Evolutionary conservation across 1,284 basidiomycete species (phyloP).

Genomic region (Sanghuangporus baumii): DNA sequence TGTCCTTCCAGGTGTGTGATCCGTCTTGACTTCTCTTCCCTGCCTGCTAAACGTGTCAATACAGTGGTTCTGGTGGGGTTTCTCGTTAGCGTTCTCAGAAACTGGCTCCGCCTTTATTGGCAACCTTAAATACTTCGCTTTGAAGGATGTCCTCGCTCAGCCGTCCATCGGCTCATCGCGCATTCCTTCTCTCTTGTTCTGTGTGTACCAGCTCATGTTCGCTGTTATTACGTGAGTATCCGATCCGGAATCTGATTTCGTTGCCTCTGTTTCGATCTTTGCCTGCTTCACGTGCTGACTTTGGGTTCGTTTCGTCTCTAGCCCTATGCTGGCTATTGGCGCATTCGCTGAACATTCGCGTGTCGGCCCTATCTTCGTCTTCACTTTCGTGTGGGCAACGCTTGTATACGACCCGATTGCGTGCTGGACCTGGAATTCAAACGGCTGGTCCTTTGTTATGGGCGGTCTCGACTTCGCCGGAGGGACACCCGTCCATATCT

Average conservation of each 20-base stretch:
- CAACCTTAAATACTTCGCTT: constrained; percentile 75
- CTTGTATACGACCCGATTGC: constrained; percentile 92
- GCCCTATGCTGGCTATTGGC: constrained; percentile 81
- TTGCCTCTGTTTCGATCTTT: background rate
- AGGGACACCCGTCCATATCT: constrained; percentile 85
- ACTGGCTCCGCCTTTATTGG: constrained; percentile 57
- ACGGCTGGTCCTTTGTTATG: constrained; percentile 78
- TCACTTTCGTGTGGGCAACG: constrained; percentile 90
- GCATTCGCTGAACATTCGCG: constrained; percentile 90
- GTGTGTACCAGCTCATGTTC: constrained; percentile 89
- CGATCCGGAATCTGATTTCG: background rate
- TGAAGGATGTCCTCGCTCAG: constrained; percentile 74
- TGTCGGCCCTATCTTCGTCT: constrained; percentile 83
- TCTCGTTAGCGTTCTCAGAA: constrained; percentile 64
- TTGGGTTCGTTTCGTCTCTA: constrained; percentile 23
- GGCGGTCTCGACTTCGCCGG: constrained; percentile 94
- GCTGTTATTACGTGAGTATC: constrained; percentile 68
- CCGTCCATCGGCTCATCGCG: constrained; percentile 69
- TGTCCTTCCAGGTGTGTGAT: constrained; percentile 60
- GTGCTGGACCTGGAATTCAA: constrained; percentile 91
- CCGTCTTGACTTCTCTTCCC: background rate
- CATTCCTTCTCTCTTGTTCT: constrained; percentile 83
- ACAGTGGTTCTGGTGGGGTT: constrained; percentile 74
- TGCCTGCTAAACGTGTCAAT: background rate
- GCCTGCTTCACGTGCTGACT: background rate